phyloP scores from a whole-genome alignment of 2,329 filamentous ascomycete species.

The Claviceps monticola region DNA sequence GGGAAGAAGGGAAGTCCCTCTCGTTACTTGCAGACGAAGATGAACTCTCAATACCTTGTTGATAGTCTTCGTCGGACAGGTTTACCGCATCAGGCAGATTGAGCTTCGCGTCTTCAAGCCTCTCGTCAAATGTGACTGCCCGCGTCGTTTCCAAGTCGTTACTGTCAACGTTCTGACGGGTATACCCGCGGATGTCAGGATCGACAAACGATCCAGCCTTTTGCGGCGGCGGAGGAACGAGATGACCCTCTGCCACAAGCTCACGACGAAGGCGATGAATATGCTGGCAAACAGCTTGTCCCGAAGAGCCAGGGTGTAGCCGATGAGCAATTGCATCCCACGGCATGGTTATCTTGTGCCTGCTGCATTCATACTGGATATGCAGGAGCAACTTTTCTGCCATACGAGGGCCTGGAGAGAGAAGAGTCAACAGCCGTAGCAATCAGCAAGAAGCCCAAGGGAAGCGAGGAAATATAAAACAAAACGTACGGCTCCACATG shows the following conservation, averaged over 20 bases:
- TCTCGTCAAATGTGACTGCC: constrained; percentile 19
- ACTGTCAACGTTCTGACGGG: constrained; percentile 14
- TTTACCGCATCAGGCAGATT: constrained; percentile 13
- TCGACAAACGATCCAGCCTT: constrained; percentile 13
- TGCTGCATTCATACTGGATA: constrained; percentile 25
- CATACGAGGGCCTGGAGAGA: constrained; percentile 28
- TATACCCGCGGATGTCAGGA: constrained; percentile 18
- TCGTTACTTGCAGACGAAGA: constrained; percentile 3
- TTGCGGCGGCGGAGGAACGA: constrained; percentile 23
- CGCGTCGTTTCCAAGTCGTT: constrained; percentile 15
- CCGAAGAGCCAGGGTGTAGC: constrained; percentile 26
- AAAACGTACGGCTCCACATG: constrained; percentile 27
- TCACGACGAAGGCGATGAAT: constrained; percentile 20
- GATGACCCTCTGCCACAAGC: constrained; percentile 25
- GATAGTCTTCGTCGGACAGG: constrained; percentile 5
- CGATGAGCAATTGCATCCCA: constrained; percentile 28
- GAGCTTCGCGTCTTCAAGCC: constrained; percentile 17
- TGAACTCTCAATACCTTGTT: neutral
- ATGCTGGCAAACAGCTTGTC: constrained; percentile 24
- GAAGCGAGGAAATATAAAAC: neutral
- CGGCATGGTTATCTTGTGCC: constrained; percentile 20
- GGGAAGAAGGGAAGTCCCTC: constrained; percentile 4
- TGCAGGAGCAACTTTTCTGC: constrained; percentile 29
- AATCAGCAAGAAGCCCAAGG: neutral
- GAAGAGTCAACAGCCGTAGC: neutral